phyloP scores from a whole-genome alignment of 192 early-diverging fungal genomes.

The Rhizophagus clarus region DNA sequence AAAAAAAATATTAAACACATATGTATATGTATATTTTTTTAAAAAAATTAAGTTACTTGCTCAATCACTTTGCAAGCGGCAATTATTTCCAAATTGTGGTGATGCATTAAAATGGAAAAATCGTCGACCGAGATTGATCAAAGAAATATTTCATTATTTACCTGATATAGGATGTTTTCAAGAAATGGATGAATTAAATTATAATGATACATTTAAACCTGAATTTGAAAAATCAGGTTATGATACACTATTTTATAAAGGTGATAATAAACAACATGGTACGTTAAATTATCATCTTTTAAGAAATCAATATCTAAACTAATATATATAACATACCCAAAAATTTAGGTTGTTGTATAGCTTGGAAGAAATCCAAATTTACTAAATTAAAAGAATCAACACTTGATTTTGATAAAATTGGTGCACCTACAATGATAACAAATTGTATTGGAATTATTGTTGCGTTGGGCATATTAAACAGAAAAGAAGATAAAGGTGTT shows the following conservation, averaged over 20 bases:
- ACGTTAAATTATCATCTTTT: background rate
- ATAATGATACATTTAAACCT: slow-evolving; percentile 16
- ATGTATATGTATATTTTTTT: too few relatives aligned
- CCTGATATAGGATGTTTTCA: slow-evolving; percentile 30
- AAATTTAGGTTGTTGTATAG: slow-evolving; percentile 24
- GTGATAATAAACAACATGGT: slow-evolving; percentile 21
- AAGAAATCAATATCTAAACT: background rate
- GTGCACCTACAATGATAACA: slow-evolving; percentile 1
- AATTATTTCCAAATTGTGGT: slow-evolving; percentile 15
- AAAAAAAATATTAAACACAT: too few relatives aligned
- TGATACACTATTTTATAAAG: slow-evolving; percentile 1
- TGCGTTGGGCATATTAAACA: background rate
- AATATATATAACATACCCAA: too few relatives aligned
- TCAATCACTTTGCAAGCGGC: slow-evolving; percentile 13
- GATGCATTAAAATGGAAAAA: slow-evolving; percentile 31
- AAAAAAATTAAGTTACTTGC: slow-evolving; percentile 24
- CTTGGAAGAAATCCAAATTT: slow-evolving; percentile 24
- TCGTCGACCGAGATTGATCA: slow-evolving; percentile 15
- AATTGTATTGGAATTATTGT: slow-evolving; percentile 18
- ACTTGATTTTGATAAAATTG: slow-evolving; percentile 18
- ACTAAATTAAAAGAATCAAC: slow-evolving; percentile 15
- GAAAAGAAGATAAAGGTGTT: background rate
- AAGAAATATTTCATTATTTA: slow-evolving; percentile 25
- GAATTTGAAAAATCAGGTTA: slow-evolving; percentile 25
- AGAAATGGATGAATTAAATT: slow-evolving; percentile 24